Conservation (phyloP, 176 grass and related monocot genomes). For the Hordeum vulgare region DNA sequence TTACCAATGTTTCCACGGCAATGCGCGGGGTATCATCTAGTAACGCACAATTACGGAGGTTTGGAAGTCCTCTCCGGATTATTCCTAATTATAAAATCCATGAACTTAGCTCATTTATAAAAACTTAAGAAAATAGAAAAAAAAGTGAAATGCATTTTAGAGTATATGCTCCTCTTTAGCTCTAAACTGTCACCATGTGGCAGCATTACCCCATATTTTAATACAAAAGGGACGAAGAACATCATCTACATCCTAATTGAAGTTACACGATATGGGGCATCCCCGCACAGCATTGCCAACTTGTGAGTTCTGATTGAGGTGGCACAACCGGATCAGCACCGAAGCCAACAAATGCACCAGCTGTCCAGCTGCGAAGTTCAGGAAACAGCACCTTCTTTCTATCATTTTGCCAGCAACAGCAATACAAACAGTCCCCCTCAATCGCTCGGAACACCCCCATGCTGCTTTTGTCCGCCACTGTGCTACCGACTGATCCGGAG, state of each 20-base stretch:
- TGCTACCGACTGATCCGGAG: not conserved
- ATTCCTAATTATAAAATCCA: too few species aligned
- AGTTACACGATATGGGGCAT: not conserved
- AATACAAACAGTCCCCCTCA: not conserved
- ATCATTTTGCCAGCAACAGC: not conserved
- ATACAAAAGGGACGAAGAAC: not conserved
- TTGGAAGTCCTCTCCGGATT: too few species aligned
- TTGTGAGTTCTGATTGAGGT: not conserved
- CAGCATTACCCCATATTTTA: not conserved
- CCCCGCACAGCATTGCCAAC: not conserved
- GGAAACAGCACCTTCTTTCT: not conserved
- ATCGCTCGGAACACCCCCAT: not conserved
- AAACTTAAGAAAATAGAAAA: too few species aligned
- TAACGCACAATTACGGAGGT: too few species aligned
- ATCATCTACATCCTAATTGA: not conserved
- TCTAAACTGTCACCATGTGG: too few species aligned
- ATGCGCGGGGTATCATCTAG: too few species aligned
- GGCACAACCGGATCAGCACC: not conserved
- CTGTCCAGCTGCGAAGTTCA: not conserved
- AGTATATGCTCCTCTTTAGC: too few species aligned
- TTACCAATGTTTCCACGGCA: too few species aligned
- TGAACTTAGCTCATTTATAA: too few species aligned
- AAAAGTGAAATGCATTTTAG: too few species aligned
- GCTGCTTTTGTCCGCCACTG: not conserved
- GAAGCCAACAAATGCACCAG: not conserved